Conservation (phyloP, 73 alveolate genomes). For the Durusdinium trenchii region DNA sequence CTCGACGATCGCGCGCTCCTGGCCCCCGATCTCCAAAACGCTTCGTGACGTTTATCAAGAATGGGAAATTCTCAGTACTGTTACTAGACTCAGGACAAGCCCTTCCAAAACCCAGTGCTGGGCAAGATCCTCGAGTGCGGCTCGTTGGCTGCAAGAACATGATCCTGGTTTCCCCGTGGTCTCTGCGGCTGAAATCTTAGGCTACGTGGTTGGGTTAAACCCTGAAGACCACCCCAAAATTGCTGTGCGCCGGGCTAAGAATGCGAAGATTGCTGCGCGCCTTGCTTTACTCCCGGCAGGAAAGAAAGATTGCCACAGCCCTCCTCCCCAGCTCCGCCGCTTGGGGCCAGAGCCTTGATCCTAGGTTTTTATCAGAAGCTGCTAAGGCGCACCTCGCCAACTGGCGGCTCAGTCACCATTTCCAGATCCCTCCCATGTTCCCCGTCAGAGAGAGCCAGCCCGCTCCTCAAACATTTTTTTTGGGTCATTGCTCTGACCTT, state of each 20-base stretch:
- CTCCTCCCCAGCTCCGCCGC: not conserved
- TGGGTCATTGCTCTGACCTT: not conserved
- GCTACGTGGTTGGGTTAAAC: not conserved
- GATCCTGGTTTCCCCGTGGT: not conserved
- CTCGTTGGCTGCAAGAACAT: not conserved
- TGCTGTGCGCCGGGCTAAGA: not conserved
- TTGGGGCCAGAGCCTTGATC: not conserved
- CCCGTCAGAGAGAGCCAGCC: too few relatives aligned
- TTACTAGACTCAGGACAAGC: not conserved
- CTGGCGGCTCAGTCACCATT: not conserved
- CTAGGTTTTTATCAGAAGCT: not conserved
- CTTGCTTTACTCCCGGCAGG: not conserved
- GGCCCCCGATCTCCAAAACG: not conserved
- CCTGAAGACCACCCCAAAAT: not conserved
- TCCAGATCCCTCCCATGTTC: too few relatives aligned
- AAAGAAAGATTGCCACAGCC: not conserved
- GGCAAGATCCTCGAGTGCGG: not conserved
- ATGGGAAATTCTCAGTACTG: not conserved
- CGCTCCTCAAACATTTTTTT: too few relatives aligned
- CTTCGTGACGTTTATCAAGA: not conserved
- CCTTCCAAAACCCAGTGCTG: not conserved
- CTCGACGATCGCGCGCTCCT: not conserved
- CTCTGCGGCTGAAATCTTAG: not conserved
- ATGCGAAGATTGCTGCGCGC: not conserved
- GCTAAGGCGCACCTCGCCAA: not conserved